Evolutionary conservation across 2,329 filamentous ascomycete genomes (phyloP).

Genomic region (Cercospora janseana): DNA sequence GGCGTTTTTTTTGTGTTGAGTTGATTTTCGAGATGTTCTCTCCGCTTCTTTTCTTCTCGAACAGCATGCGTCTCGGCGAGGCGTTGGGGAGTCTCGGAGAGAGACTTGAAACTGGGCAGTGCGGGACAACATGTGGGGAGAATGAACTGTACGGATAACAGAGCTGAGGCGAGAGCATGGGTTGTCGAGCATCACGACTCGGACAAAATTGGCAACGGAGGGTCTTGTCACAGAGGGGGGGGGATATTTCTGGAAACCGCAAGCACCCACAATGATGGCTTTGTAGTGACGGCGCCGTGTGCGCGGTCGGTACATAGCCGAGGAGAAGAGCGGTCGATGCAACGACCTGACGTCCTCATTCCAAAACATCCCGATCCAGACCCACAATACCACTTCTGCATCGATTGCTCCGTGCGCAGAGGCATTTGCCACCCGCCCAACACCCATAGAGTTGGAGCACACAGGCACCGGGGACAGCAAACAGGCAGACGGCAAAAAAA

Average conservation of each 20-base stretch:
- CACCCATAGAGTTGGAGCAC: no score
- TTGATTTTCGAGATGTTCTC: neutral
- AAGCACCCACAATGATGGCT: neutral
- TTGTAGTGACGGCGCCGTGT: neutral
- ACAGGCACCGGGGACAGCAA: constrained; percentile 6
- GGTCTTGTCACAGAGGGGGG: neutral
- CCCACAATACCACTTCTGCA: neutral
- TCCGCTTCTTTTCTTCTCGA: constrained; percentile 11
- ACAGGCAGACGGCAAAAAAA: neutral
- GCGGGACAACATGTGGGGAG: neutral
- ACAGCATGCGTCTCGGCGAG: constrained; percentile 22
- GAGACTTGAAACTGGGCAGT: constrained; percentile 1
- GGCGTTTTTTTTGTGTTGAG: constrained; percentile 9
- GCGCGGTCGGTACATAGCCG: no score
- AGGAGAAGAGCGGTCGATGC: neutral
- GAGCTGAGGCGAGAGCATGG: neutral
- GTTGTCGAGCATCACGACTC: no score
- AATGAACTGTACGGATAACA: constrained; percentile 14
- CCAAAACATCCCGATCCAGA: constrained; percentile 5
- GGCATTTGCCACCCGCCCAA: constrained; percentile 5
- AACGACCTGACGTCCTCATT: constrained; percentile 5
- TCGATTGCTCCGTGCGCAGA: constrained; percentile 6
- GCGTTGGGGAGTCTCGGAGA: constrained; percentile 20
- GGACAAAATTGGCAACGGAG: no score
- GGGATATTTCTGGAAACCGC: neutral